Base-by-base conservation (phyloP, 768 basidiomycete species). In the Lentinula lateritia region DNA sequence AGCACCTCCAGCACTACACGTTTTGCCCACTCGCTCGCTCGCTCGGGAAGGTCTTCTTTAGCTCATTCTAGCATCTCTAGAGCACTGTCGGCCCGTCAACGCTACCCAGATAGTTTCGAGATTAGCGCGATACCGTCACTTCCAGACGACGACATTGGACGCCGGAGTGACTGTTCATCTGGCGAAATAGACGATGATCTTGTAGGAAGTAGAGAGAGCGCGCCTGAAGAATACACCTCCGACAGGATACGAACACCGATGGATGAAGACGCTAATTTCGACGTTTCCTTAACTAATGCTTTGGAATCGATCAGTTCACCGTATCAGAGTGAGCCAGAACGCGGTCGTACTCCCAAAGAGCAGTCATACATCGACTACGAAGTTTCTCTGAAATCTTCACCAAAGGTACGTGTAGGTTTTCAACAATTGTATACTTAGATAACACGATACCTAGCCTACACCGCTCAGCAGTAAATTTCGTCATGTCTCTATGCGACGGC, bases 401-500 rank as follows among this genome's bases (percentile, higher is more conserved):
- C 82, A 48, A 82, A 84, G 76, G 88, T 84, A 64, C 48, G 77
- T 71, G 28, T n/a, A 9, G 18, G 39, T 16, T 35, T 48, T 46
- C 16, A 35, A 2, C 50, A 52, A 34, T 10, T 41, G 16, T 3
- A 5, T 45, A 18, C 54, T 52, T 55, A n/a, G 63, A n/a, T 39
- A 28, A 62, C 50, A 6, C 2, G n/a, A 23, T n/a, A 15, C 58
- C 43, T 61, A 90, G 88, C 73, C 77, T 12, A 88, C 88, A 12
- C 84, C 87, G 12, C 77, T 80, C 45, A 80, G 86, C 63, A 42
- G 38, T 12, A 87, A 82, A 63, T 85, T 80, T 69, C 84, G 84
- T 9, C 85, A 89, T 66, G 82, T 89, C 32, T 79, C 82, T 12
- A 64, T 87, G 53, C 83, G 87, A 36, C 79, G 78, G 60, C 78